Percentiles rank a stretch among this genome's conserved stretches.
phyloP scores from a whole-genome alignment of 2,329 filamentous ascomycete species.

The Orbilia quercus region DNA sequence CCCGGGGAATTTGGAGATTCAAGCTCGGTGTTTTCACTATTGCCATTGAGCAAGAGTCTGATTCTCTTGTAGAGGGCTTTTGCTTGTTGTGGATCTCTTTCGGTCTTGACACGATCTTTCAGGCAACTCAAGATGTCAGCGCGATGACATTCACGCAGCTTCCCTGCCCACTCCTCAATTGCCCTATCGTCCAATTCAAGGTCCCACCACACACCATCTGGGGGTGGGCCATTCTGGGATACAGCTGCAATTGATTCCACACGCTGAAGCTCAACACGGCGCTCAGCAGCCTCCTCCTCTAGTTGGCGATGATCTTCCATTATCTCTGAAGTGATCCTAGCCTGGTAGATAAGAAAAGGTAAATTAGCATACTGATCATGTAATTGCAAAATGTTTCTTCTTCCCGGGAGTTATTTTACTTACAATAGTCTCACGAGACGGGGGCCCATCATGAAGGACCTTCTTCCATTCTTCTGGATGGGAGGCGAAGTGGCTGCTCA shows the following conservation, averaged over 20 bases:
- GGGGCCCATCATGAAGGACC: slow-evolving; percentile 30
- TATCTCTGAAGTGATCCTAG: slow-evolving; percentile 6
- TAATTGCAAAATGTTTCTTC: neutral
- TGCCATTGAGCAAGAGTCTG: slow-evolving; percentile 5
- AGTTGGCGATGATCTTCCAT: neutral
- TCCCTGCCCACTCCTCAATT: slow-evolving; percentile 45
- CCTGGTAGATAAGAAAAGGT: slow-evolving; percentile 4
- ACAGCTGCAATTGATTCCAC: neutral
- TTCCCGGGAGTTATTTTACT: neutral
- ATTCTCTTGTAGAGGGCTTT: slow-evolving; percentile 31
- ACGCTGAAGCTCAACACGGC: neutral
- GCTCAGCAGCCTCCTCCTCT: slow-evolving; percentile 26
- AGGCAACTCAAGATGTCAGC: neutral
- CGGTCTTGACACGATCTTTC: slow-evolving; percentile 17
- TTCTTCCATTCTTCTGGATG: slow-evolving; percentile 27
- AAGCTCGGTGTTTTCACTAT: neutral
- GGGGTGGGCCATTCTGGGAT: neutral
- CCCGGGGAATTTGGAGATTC: too few species aligned
- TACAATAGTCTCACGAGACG: slow-evolving; percentile 35
- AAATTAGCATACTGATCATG: neutral
- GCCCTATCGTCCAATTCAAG: slow-evolving; percentile 15
- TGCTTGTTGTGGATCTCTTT: slow-evolving; percentile 17
- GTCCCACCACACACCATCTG: slow-evolving; percentile 16
- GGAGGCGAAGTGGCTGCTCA: slow-evolving; percentile 22
- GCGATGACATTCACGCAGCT: slow-evolving; percentile 36